Evolutionary conservation across 768 basidiomycete genomes (phyloP).

Genomic region (Naganishia vaughanmartiniae): DNA sequence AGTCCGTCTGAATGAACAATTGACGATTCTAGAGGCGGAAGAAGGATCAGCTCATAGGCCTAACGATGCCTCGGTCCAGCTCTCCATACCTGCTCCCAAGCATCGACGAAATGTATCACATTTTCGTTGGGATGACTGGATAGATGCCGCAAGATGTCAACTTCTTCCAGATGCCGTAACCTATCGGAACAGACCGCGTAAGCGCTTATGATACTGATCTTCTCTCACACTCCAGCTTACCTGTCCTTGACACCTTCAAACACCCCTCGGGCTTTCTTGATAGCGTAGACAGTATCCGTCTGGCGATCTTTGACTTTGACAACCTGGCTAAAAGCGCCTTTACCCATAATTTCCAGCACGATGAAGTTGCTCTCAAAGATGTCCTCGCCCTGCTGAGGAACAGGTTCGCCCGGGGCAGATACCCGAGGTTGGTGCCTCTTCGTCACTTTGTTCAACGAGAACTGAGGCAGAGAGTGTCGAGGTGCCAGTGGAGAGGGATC

Average conservation of each 20-base stretch:
- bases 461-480: slow-evolving; percentile 37
- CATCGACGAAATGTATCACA: slow-evolving; percentile 82
- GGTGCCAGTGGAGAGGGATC: slow-evolving; percentile 21
- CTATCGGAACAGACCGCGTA: slow-evolving; percentile 31
- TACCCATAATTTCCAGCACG: slow-evolving; percentile 76
- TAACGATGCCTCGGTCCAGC: background rate
- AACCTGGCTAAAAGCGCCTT: slow-evolving; percentile 90
- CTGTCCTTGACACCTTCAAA: slow-evolving; percentile 89
- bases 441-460: slow-evolving; percentile 30
- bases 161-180: slow-evolving; percentile 83
- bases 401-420: slow-evolving; percentile 40
- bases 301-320: slow-evolving; percentile 61
- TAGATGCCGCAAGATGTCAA: slow-evolving; percentile 82
- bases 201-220: background rate
- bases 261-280: slow-evolving; percentile 82
- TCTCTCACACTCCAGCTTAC: slow-evolving; percentile 56
- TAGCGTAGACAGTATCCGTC: slow-evolving; percentile 63
- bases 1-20: slow-evolving; percentile 87
- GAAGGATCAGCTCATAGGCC: background rate
- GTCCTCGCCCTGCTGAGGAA: slow-evolving; percentile 51
- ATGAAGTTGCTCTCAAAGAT: slow-evolving; percentile 74
- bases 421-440: slow-evolving; percentile 34
- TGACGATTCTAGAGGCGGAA: slow-evolving; percentile 46
- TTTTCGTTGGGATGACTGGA: slow-evolving; percentile 58
- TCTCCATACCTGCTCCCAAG: slow-evolving; percentile 84